Evolutionary conservation across 2,329 filamentous ascomycete species (phyloP).

Genomic region (Exutisphaerella laricina): DNA sequence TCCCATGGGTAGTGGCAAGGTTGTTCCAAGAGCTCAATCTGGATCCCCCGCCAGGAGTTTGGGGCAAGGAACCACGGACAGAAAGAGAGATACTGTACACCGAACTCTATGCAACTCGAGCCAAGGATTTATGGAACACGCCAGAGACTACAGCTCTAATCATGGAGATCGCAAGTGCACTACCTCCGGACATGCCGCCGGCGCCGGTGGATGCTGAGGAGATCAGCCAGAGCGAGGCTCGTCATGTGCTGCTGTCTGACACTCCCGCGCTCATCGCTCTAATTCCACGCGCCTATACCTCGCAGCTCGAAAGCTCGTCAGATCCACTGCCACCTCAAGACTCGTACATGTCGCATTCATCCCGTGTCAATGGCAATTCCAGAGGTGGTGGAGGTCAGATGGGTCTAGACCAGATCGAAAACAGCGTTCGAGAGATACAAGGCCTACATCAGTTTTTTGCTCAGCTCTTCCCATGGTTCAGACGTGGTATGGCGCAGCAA

Average conservation of each 20-base stretch:
- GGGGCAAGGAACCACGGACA: constrained; percentile 67
- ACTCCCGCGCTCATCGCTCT: constrained; percentile 64
- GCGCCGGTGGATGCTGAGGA: constrained; percentile 35
- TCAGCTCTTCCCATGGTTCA: constrained; percentile 29
- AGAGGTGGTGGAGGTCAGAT: constrained; percentile 2
- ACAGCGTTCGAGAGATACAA: constrained; percentile 26
- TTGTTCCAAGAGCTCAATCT: constrained; percentile 77
- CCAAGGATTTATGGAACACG: constrained; percentile 83
- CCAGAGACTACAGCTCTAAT: constrained; percentile 64
- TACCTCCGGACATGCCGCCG: constrained; percentile 38
- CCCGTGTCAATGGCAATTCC: constrained; percentile 1
- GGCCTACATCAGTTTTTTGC: constrained; percentile 28
- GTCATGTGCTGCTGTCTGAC: constrained; percentile 75
- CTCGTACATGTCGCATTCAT: constrained; percentile 14
- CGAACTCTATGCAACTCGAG: constrained; percentile 67
- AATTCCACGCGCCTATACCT: constrained; percentile 61
- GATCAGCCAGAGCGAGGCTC: constrained; percentile 55
- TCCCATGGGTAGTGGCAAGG: constrained; percentile 79
- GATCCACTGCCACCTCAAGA: constrained; percentile 72
- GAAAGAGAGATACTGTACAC: constrained; percentile 63
- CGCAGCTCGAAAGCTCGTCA: constrained; percentile 64
- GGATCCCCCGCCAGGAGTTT: constrained; percentile 70
- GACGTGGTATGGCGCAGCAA: constrained; percentile 7
- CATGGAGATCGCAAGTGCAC: constrained; percentile 59
- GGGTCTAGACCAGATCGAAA: constrained; percentile 12